Conservation (phyloP, 2,329 filamentous ascomycete genomes). For the Torrubiella hemipterigena region DNA sequence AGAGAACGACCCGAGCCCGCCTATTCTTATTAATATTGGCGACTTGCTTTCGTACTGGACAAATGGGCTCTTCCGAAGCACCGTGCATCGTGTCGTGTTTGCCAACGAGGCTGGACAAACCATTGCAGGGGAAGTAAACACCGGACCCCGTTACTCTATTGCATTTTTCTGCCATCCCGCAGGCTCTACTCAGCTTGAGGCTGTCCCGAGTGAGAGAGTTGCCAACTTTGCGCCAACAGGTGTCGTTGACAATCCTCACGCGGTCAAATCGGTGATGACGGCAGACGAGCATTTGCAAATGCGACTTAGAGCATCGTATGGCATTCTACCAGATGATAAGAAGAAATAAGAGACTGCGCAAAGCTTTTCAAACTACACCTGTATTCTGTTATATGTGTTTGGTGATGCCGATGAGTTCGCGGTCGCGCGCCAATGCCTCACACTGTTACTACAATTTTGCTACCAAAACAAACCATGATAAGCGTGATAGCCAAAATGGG, state of each 20-base stretch:
- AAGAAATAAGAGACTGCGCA: too few species aligned
- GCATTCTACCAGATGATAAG: slow-evolving; percentile 37
- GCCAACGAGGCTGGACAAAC: slow-evolving; percentile 14
- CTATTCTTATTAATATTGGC: slow-evolving; percentile 70
- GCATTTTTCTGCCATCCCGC: slow-evolving; percentile 59
- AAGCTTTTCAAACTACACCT: too few species aligned
- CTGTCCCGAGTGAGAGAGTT: slow-evolving; percentile 50
- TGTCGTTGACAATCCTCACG: slow-evolving; percentile 31
- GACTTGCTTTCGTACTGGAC: slow-evolving; percentile 77
- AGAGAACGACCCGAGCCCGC: slow-evolving; percentile 48
- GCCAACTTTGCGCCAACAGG: slow-evolving; percentile 23
- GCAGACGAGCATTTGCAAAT: slow-evolving; percentile 52
- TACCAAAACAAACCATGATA: too few species aligned
- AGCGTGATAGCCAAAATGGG: too few species aligned
- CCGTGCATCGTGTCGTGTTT: slow-evolving; percentile 81
- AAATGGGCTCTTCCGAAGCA: slow-evolving; percentile 72
- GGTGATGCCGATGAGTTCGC: too few species aligned
- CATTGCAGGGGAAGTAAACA: slow-evolving; percentile 31
- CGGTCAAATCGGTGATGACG: slow-evolving; percentile 44
- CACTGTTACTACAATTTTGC: too few species aligned
- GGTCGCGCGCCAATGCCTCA: too few species aligned
- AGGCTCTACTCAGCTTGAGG: slow-evolving; percentile 35
- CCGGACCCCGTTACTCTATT: slow-evolving; percentile 49
- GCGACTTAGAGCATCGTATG: slow-evolving; percentile 47
- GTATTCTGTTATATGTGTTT: too few species aligned